Percentiles rank a stretch among this genome's conserved stretches.
These are phyloP conservation scores for Acmispon strigosus DNA, from an alignment of 306 rosid species.

Conservation along the genomic window DNA sequence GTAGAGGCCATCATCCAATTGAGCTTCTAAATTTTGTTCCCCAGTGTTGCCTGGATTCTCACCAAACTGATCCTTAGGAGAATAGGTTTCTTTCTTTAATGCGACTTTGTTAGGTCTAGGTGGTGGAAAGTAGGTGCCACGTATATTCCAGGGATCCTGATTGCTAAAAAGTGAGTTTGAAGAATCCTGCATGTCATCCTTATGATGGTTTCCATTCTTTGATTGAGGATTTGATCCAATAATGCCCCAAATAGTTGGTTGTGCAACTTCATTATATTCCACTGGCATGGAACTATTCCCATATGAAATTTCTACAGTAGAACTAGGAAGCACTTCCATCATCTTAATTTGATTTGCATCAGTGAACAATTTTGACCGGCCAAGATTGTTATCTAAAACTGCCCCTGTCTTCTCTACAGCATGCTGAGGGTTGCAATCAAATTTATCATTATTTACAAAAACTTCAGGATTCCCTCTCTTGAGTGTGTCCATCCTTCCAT, in stretches of 20 bases:
- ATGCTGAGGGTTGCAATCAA: slow-evolving; percentile 33
- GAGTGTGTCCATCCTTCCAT: slow-evolving; percentile 42
- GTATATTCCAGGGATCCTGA: slow-evolving; percentile 87
- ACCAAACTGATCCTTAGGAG: slow-evolving; percentile 41
- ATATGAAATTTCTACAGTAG: slow-evolving; percentile 35
- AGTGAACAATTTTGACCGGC: slow-evolving; percentile 26
- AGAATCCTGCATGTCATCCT: slow-evolving; percentile 51
- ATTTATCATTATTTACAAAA: slow-evolving; percentile 32
- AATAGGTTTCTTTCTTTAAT: slow-evolving; percentile 39
- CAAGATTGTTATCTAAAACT: slow-evolving; percentile 30
- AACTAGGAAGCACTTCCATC: slow-evolving; percentile 31
- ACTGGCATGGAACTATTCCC: slow-evolving; percentile 38
- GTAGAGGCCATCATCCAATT: slow-evolving; percentile 39
- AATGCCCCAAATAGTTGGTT: slow-evolving; percentile 48
- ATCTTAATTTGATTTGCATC: slow-evolving; percentile 31
- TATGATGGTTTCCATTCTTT: slow-evolving; percentile 34
- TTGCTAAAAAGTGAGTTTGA: slow-evolving; percentile 83
- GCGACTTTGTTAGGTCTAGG: slow-evolving; percentile 56
- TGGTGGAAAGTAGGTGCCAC: slow-evolving; percentile 62
- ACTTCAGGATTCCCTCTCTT: slow-evolving; percentile 39
- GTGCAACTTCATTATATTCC: slow-evolving; percentile 52
- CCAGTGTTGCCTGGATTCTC: slow-evolving; percentile 41
- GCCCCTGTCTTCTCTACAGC: slow-evolving; percentile 34
- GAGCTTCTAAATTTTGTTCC: slow-evolving; percentile 41
- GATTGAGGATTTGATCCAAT: slow-evolving; percentile 49